These are phyloP conservation scores for Ricinus communis DNA, from an alignment of 345 rosid genomes.

Conservation along the genomic window DNA sequence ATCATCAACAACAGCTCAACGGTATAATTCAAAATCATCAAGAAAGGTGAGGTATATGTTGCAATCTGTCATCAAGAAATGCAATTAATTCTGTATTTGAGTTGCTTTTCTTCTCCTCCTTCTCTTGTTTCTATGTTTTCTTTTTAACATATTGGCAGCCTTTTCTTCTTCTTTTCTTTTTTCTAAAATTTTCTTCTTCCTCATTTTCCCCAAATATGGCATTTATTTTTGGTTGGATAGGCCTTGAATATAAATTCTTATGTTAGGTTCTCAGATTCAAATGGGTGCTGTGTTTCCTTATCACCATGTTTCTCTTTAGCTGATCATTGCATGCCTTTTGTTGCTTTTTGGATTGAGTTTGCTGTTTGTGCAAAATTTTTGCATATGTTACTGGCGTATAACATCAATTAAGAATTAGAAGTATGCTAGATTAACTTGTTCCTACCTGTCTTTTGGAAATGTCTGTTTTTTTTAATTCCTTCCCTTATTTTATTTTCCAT, in stretches of 20 bases:
- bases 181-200: too few species aligned
- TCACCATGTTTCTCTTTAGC: background rate
- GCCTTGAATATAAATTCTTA: background rate
- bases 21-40: conserved; percentile 60
- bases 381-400: background rate
- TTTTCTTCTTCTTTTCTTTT: background rate
- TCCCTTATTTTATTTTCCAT: background rate
- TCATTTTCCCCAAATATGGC: background rate
- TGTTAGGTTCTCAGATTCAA: background rate
- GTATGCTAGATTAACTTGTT: background rate
- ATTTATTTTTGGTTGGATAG: background rate
- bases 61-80: background rate
- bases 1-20: conserved; percentile 40
- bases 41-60: conserved; percentile 46
- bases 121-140: background rate
- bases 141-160: background rate
- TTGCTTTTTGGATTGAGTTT: background rate
- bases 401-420: too few species aligned
- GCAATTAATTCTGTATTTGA: background rate
- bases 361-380: background rate
- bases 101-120: background rate
- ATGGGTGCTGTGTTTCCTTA: background rate
- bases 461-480: background rate
- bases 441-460: background rate
- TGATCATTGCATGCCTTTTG: background rate